phyloP scores from a whole-genome alignment of 352 stramenopile species.

The Thraustochytrium striatum region DNA sequence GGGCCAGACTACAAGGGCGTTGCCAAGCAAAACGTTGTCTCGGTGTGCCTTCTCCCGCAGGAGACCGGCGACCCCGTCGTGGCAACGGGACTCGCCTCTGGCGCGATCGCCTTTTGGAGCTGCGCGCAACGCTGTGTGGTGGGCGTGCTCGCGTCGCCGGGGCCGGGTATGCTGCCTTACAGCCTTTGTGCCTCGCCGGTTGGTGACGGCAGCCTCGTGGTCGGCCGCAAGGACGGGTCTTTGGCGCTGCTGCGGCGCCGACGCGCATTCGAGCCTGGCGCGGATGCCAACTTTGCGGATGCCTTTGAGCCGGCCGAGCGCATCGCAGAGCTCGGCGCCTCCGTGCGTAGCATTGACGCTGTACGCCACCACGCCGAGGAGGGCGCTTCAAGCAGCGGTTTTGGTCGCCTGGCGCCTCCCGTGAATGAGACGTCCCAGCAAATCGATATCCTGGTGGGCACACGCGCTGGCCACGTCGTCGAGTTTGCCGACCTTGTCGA shows the following conservation, averaged over 20 bases:
- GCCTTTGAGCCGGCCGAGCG: no score
- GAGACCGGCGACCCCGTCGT: not conserved
- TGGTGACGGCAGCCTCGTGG: not conserved
- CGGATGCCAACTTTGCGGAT: no score
- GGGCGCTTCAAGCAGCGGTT: no score
- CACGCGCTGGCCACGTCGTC: not conserved
- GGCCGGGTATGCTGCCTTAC: no score
- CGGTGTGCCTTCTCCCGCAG: no score
- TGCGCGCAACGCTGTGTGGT: not conserved
- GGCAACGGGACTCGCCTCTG: not conserved
- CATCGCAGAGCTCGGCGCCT: no score
- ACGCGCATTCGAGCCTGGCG: no score
- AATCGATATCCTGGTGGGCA: not conserved
- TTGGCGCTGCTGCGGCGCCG: no score
- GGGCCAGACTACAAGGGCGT: not conserved
- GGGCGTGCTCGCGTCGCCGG: not conserved
- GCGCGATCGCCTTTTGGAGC: not conserved
- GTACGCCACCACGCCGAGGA: no score
- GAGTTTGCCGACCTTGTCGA: not conserved
- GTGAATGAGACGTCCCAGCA: no score
- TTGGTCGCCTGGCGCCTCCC: no score
- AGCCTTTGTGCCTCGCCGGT: not conserved
- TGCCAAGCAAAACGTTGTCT: conserved; percentile 12
- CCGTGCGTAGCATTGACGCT: no score
- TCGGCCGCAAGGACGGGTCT: not conserved